phyloP scores from a whole-genome alignment of 164 flowering plant genomes.

The Vitis cinerea region DNA sequence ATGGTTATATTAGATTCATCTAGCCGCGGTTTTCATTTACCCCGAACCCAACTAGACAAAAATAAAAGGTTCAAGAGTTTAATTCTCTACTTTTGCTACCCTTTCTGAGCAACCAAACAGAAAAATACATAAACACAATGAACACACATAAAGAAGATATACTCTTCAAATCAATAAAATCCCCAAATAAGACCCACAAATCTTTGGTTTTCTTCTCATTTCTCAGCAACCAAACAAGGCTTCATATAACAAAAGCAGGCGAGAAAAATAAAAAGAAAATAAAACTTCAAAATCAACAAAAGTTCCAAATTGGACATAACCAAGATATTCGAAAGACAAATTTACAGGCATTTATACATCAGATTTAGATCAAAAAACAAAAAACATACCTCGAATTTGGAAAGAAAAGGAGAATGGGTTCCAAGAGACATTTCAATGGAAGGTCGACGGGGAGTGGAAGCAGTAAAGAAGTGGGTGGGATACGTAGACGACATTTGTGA shows the following conservation, averaged over 20 bases:
- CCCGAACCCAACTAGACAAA: too few relatives aligned
- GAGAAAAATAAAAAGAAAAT: too few relatives aligned
- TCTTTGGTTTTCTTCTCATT: not conserved
- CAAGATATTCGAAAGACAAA: not conserved
- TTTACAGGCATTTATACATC: not conserved
- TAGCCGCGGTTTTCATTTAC: too few relatives aligned
- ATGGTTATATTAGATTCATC: too few relatives aligned
- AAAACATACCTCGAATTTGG: constrained; percentile 24
- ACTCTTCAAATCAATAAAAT: too few relatives aligned
- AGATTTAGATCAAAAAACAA: not conserved
- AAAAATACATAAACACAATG: too few relatives aligned
- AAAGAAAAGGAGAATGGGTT: constrained; percentile 5
- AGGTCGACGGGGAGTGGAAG: constrained; percentile 13
- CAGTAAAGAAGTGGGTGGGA: constrained; percentile 18
- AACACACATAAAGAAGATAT: too few relatives aligned
- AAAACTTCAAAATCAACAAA: not conserved
- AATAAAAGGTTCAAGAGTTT: too few relatives aligned
- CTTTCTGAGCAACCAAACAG: too few relatives aligned
- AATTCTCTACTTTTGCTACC: too few relatives aligned
- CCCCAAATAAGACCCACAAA: too few relatives aligned
- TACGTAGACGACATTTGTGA: constrained; percentile 12
- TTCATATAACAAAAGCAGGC: not conserved
- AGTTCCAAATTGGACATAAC: not conserved
- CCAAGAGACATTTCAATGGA: constrained; percentile 7
- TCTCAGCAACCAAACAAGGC: not conserved